Evolutionary conservation across 2,329 filamentous ascomycete species (phyloP), one percentile per base, ranked within the genome.

Genomic region (Fusarium virguliforme): DNA sequence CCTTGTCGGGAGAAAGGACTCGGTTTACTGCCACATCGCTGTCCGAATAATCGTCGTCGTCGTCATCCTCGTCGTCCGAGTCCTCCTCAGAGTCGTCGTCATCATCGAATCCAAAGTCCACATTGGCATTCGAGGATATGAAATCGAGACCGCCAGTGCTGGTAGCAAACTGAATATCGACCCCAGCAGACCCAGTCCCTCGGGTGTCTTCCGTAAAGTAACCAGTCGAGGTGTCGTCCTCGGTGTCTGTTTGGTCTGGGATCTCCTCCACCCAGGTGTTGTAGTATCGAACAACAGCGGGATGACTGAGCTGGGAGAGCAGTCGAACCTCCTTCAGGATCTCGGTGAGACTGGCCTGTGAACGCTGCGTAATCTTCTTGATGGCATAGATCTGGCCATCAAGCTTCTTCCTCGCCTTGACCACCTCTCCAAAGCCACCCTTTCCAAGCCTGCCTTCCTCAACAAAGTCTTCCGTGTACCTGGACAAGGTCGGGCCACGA

Each of bases 331-430:
- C 93, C 60, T 93, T 94, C 28, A 95, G 79, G 12, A 95, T 91
- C 77, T 97, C 93, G 1, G 92, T 95, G 40, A 98, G 85, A 64
- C 92, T 93, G 64, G 91, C 87, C 28, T 92, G 88, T 1, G 94
- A 94, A 57, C 91, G 91, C 73, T 96, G 93, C 1, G 91, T 94
- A 68, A 99, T 96, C 79, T 98, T 98, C 80, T 99, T 99, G 78
- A 99, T 93, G 18, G 96, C 96, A 81, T 98, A 99, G 46, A 97
- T 91, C 64, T 95, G 93, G 1, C 94, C 94, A 78, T 98, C 96
- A 4, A 98, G 89, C 82, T 96, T 97, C 80, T 97, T 97, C 34
- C 95, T 89, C 3, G 95, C 95, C 79, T 97, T 97, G 61, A 98
- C 94, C 24, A 99, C 96, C 81, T 98, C 94, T 6, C 96, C 96